Base-by-base conservation (phyloP, 768 basidiomycete species). In the Russula earlei region DNA sequence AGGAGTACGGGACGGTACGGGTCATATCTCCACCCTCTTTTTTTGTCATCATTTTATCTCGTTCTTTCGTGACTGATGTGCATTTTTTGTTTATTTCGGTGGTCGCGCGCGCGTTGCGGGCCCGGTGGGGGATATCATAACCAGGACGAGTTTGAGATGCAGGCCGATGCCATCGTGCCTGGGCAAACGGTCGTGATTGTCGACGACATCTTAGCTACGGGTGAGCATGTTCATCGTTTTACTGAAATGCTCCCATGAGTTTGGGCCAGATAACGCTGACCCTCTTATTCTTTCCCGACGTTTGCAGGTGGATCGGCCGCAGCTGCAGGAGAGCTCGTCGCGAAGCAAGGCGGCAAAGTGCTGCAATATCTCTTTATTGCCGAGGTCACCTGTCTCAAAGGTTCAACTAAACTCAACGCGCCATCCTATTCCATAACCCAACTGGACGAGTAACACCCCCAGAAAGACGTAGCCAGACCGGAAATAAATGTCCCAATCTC, bases 161-260 rank as follows among this genome's bases (percentile, higher is more conserved):
- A 98, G 71, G 77, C 80, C 19, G 89, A 84, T 50, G 84, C 87
- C 10, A 89, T 99, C 66, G 71, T 79, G 62, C 77, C 84, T 5
- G 91, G 92, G 27, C 85, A 93, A 67, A 86, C 74, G 57, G 91
- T 93, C 20, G 69, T 99, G 44, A 76, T 99, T 42, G 75, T 99
- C 25, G 96, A 99, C 70, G 96, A 99, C 69, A 77, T 99, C 38
- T 90, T 99, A 60, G 96, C 96, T 0, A 97, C 95, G 29, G 95
- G 94, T 88, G 60, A 41, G 77, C 8, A 3, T n/a, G n/a, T 59
- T 17, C n/a, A 22, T 15, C 29, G 15, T 7, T 36, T 17, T 49
- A 12, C n/a, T 19, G 27, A 50, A 31, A 22, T 49, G n/a, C 58
- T 7, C n/a, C 25, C 5, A 52, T 20, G 44, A 33, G 33, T 27